Evolutionary conservation across 2,329 filamentous ascomycete genomes (phyloP), one percentile per base, ranked within the genome.

Genomic region (Cercospora sp.): DNA sequence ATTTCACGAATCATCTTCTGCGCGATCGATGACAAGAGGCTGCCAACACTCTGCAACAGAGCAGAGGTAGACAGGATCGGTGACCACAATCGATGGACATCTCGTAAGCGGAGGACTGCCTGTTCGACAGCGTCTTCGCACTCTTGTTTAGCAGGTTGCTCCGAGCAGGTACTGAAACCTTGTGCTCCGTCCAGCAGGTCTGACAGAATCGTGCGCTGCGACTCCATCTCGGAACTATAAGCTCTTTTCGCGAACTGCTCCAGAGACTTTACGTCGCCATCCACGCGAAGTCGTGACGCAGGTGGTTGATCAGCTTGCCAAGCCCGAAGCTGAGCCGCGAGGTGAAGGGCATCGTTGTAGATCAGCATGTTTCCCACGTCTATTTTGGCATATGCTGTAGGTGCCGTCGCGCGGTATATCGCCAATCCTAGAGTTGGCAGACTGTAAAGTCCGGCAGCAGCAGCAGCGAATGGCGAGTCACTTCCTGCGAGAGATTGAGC

Each of bases 381-480:
- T 45, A 88, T 83, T 23, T 87, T 82, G 0, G 87, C 83, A 76
- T 95, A 95, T 74, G 91, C 91, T 66, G 90, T 87, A 0, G 90
- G 88, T 5, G 91, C 90, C 2, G 93, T 87, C 3, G 91, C 91
- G 60, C 92, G 85, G 78, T 93, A 95, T 80, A 94, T 87, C n/a
- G 91, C 91, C 53, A 95, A 81, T 1, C 89, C 85, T 18, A 93
- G 85, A 0, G 89, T 90, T 1, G 92, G 91, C 3, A 95, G 80
- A 39, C 85, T 85, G 74, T 93, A 93, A 0, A 95, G 82, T 0
- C 89, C 91, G 7, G 86, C 82, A 0, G 89, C 90, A 4, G 90
- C 90, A 12, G 89, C 83, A 0, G 88, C 85, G 61, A 94, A 87
- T 0, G 89, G 85, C 10, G 86, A 81, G 23, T 80, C 78, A 71